Evolutionary conservation across 306 rosid genomes (phyloP).

Genomic region (Gynostemma pentaphyllum): DNA sequence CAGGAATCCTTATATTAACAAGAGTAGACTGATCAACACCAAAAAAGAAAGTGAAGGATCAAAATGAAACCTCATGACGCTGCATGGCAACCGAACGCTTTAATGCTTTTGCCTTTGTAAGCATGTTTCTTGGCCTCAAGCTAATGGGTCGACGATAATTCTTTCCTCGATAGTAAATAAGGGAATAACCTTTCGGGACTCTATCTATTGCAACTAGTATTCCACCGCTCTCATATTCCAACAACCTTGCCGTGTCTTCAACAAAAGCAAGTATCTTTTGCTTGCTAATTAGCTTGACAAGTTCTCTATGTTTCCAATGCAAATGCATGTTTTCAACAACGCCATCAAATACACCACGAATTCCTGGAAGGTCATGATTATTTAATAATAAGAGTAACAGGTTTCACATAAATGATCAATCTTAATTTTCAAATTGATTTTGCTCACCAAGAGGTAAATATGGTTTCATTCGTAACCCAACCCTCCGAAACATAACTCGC

Average conservation of each 20-base stretch:
- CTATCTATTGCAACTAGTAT: slow-evolving; percentile 80
- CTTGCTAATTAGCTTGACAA: slow-evolving; percentile 77
- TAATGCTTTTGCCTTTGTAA: slow-evolving; percentile 82
- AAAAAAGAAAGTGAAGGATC: background rate
- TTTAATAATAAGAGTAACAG: slow-evolving; percentile 7
- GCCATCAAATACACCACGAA: slow-evolving; percentile 79
- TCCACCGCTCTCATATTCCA: slow-evolving; percentile 87
- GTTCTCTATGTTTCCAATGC: slow-evolving; percentile 95
- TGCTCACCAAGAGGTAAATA: slow-evolving; percentile 81
- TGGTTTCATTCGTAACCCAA: slow-evolving; percentile 86
- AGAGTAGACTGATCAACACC: background rate
- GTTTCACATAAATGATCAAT: slow-evolving; percentile 11
- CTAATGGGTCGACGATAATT: slow-evolving; percentile 69
- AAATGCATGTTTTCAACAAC: slow-evolving; percentile 93
- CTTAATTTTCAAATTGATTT: slow-evolving; percentile 12
- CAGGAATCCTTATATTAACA: slow-evolving; percentile 4
- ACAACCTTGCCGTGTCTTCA: slow-evolving; percentile 79
- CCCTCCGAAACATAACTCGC: slow-evolving; percentile 71
- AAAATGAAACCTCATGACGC: slow-evolving; percentile 63
- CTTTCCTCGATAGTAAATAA: slow-evolving; percentile 93
- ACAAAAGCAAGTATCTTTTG: slow-evolving; percentile 76
- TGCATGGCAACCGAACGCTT: slow-evolving; percentile 83
- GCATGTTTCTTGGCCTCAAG: slow-evolving; percentile 73
- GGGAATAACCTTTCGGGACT: slow-evolving; percentile 79
- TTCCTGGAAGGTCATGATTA: slow-evolving; percentile 42